phyloP scores from a whole-genome alignment of 768 basidiomycete species.

The Scleroderma citrinum region DNA sequence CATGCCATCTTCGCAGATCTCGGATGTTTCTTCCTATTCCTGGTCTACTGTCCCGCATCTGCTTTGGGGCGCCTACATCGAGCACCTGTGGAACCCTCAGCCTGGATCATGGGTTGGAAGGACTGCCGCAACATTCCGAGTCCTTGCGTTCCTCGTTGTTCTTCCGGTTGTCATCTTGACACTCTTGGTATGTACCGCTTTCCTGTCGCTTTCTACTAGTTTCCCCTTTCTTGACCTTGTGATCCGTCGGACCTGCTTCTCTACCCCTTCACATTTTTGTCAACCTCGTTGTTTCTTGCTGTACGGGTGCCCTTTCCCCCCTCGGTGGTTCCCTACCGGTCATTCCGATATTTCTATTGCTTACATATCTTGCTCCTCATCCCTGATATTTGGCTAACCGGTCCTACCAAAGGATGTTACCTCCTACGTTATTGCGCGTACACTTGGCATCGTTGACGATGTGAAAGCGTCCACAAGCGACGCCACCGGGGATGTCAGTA shows the following conservation, averaged over 20 bases:
- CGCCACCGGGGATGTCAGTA: constrained; percentile 16
- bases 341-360: background rate
- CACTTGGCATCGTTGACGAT: constrained; percentile 70
- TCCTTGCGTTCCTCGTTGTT: constrained; percentile 51
- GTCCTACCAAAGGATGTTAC: constrained; percentile 54
- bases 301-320: background rate
- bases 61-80: constrained; percentile 56
- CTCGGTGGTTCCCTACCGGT: constrained; percentile 1
- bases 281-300: constrained; percentile 3
- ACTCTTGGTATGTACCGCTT: constrained; percentile 47
- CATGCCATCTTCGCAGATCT: constrained; percentile 1
- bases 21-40: constrained; percentile 9
- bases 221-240: constrained; percentile 5
- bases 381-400: background rate
- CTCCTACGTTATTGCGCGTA: constrained; percentile 79
- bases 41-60: constrained; percentile 32
- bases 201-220: no score
- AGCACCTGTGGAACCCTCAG: constrained; percentile 59
- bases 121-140: constrained; percentile 55
- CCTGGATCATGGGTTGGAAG: constrained; percentile 62
- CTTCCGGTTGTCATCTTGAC: constrained; percentile 54
- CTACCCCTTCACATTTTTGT: background rate
- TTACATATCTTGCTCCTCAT: background rate
- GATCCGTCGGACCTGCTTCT: background rate
- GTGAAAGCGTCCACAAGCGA: constrained; percentile 72